These are phyloP conservation scores for Dunaliella primolecta DNA, from an alignment of 139 green algal genomes.

Conservation along the genomic window DNA sequence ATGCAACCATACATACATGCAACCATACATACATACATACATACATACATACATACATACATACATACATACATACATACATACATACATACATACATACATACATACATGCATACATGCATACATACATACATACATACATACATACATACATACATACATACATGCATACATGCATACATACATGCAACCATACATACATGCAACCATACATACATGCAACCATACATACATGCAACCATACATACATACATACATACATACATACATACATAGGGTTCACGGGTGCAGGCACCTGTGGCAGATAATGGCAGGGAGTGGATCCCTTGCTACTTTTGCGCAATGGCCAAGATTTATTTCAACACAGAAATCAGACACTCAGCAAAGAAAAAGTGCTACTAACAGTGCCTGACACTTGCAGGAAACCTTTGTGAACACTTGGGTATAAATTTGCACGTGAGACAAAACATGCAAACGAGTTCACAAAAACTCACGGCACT, in stretches of 20 bases:
- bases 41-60: not conserved
- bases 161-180: no score
- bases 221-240: not conserved
- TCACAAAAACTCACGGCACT: no score
- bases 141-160: no score
- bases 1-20: not conserved
- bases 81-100: not conserved
- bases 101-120: not conserved
- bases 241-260: not conserved
- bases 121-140: not conserved
- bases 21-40: not conserved
- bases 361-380: no score
- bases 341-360: no score
- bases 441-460: no score
- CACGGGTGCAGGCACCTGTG: not conserved
- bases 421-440: no score
- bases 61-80: not conserved
- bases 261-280: not conserved
- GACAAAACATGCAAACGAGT: no score
- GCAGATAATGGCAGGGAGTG: not conserved
- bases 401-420: no score
- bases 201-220: not conserved
- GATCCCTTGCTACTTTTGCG: not conserved
- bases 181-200: not conserved
- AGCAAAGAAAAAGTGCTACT: no score